These are phyloP conservation scores for Rhodomyrtus psidioides DNA, from an alignment of 441 rosid species.

Conservation along the genomic window DNA sequence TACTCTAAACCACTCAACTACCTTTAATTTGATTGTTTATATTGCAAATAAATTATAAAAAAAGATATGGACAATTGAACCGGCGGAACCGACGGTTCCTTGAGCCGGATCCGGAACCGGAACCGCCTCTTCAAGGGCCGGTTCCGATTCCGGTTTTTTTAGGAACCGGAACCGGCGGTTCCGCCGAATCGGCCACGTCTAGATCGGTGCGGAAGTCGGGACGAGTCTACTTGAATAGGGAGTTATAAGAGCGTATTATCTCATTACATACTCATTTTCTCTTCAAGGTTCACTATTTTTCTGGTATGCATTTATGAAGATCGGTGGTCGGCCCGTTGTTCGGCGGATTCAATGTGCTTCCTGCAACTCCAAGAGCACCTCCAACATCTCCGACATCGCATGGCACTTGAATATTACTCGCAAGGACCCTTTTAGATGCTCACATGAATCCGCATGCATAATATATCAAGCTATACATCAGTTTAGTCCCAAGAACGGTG, in stretches of 20 bases:
- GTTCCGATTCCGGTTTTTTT: too few species aligned
- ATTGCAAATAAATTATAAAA: too few species aligned
- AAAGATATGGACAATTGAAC: too few species aligned
- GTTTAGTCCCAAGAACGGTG: neutral
- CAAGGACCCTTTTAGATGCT: neutral
- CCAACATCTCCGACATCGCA: neutral
- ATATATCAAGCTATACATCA: neutral
- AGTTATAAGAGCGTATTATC: neutral
- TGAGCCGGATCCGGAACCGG: too few species aligned
- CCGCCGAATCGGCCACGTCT: too few species aligned
- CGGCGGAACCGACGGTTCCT: too few species aligned
- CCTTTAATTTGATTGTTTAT: too few species aligned
- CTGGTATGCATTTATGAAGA: neutral
- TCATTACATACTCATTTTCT: rapidly evolving
- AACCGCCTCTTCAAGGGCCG: too few species aligned
- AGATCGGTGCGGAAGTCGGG: too few species aligned
- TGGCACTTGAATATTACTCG: neutral
- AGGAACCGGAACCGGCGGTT: too few species aligned
- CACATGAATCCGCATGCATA: neutral
- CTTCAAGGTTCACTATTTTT: neutral
- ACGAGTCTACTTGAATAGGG: rapidly evolving
- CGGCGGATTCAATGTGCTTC: neutral
- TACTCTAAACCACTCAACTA: too few species aligned
- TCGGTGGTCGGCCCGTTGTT: neutral
- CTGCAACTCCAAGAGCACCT: neutral